Evolutionary conservation across 768 basidiomycete genomes (phyloP).

Genomic region (Cyclocybe aegerita): DNA sequence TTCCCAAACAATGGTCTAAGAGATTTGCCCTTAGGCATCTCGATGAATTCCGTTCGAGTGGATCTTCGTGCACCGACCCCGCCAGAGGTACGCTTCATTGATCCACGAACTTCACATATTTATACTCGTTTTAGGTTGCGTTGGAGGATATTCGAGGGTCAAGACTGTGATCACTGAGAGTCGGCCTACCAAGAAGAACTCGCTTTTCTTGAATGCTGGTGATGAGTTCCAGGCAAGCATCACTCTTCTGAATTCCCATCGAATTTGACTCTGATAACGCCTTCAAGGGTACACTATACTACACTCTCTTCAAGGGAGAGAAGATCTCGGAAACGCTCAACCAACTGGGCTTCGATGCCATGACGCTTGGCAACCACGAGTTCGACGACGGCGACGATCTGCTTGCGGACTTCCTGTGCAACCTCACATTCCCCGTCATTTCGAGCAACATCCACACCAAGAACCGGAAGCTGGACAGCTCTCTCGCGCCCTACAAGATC

Average conservation of each 20-base stretch:
- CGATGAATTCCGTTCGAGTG: slow-evolving; percentile 35
- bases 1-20: background rate
- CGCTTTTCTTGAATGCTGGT: slow-evolving; percentile 42
- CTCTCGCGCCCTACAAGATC: slow-evolving; percentile 38
- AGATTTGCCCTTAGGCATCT: slow-evolving; percentile 27
- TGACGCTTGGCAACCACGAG: slow-evolving; percentile 47
- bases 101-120: background rate
- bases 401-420: slow-evolving; percentile 34
- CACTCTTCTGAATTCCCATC: background rate
- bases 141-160: slow-evolving; percentile 42
- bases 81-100: slow-evolving; percentile 18
- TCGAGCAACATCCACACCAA: slow-evolving; percentile 43
- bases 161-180: slow-evolving; percentile 35
- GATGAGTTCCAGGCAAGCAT: slow-evolving; percentile 43
- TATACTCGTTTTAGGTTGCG: slow-evolving; percentile 25
- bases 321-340: slow-evolving; percentile 41
- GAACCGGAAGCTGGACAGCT: slow-evolving; percentile 28
- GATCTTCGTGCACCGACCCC: slow-evolving; percentile 35
- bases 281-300: slow-evolving; percentile 42
- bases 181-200: slow-evolving; percentile 30
- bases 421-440: slow-evolving; percentile 43
- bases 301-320: slow-evolving; percentile 41
- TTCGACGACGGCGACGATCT: slow-evolving; percentile 43
- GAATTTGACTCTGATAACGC: background rate
- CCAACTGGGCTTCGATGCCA: slow-evolving; percentile 41